Evolutionary conservation across 129 eudicot genomes (phyloP).

Genomic region (Helianthus tuberosus): DNA sequence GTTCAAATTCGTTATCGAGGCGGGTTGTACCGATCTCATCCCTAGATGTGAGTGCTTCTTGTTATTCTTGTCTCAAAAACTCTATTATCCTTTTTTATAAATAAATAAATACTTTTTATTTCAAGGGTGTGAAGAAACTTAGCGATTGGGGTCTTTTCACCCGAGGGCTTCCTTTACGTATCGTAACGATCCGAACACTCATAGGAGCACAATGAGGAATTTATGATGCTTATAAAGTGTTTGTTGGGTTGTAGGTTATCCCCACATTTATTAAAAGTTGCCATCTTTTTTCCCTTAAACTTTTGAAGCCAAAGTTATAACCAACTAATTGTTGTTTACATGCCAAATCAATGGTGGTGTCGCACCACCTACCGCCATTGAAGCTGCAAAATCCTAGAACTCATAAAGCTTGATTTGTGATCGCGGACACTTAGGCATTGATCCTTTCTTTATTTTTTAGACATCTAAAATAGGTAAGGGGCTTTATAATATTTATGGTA

Average conservation of each 20-base stretch:
- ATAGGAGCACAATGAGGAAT: slow-evolving; percentile 56
- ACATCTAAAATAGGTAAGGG: slow-evolving; percentile 12
- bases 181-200: slow-evolving; percentile 57
- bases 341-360: slow-evolving; percentile 91
- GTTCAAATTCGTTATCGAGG: no score
- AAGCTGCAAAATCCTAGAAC: slow-evolving; percentile 49
- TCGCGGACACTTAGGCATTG: neutral
- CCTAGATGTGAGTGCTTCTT: slow-evolving; percentile 42
- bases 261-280: neutral
- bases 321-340: slow-evolving; percentile 27
- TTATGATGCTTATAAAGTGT: slow-evolving; percentile 55
- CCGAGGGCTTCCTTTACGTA: slow-evolving; percentile 54
- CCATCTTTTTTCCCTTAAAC: neutral
- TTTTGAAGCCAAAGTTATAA: neutral
- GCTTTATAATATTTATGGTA: slow-evolving; percentile 11
- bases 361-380: slow-evolving; percentile 62
- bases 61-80: neutral
- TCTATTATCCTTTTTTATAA: neutral
- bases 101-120: neutral
- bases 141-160: slow-evolving; percentile 52
- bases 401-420: neutral
- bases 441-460: slow-evolving; percentile 24
- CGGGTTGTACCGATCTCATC: no score
- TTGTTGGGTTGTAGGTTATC: slow-evolving; percentile 52
- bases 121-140: slow-evolving; percentile 51